Evolutionary conservation across 768 basidiomycete genomes (phyloP).

Genomic region (Pisolithus tinctorius): DNA sequence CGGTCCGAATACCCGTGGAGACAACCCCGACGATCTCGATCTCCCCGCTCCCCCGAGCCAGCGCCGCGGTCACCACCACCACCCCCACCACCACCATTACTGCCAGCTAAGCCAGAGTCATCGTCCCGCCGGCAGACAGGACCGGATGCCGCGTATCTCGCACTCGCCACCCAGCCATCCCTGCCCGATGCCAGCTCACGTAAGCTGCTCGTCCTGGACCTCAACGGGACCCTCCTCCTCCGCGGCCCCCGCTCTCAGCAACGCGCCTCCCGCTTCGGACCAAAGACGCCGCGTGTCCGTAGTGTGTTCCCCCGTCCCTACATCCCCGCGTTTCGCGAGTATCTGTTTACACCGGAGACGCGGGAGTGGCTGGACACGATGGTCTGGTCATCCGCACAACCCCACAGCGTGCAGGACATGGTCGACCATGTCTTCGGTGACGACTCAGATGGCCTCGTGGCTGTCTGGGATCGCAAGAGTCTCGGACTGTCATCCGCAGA

Average conservation of each 20-base stretch:
- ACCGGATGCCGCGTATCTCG: constrained; percentile 34
- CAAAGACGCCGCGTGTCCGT: constrained; percentile 23
- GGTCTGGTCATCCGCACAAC: constrained; percentile 87
- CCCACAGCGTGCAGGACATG: constrained; percentile 74
- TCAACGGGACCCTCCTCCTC: constrained; percentile 3
- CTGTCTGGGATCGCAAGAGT: constrained; percentile 76
- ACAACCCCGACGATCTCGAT: not conserved
- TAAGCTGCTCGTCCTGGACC: constrained; percentile 68
- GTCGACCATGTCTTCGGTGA: constrained; percentile 52
- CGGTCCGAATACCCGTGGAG: not conserved
- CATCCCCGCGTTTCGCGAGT: constrained; percentile 51
- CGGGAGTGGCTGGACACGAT: constrained; percentile 70
- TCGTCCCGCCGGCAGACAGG: constrained; percentile 2
- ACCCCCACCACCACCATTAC: not conserved
- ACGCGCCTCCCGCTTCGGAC: not conserved
- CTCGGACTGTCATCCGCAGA: constrained; percentile 54
- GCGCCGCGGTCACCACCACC: no score
- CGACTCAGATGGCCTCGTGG: constrained; percentile 37
- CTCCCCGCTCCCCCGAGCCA: no score
- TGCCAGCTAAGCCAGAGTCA: constrained; percentile 1
- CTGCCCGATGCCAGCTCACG: constrained; percentile 27
- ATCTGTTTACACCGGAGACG: constrained; percentile 58
- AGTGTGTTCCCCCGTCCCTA: constrained; percentile 58
- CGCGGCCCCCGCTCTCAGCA: not conserved
- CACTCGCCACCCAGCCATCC: constrained; percentile 25